Evolutionary conservation across 345 rosid species (phyloP), one percentile per base, ranked within the genome.

Genomic region (Populus ilicifolia): DNA sequence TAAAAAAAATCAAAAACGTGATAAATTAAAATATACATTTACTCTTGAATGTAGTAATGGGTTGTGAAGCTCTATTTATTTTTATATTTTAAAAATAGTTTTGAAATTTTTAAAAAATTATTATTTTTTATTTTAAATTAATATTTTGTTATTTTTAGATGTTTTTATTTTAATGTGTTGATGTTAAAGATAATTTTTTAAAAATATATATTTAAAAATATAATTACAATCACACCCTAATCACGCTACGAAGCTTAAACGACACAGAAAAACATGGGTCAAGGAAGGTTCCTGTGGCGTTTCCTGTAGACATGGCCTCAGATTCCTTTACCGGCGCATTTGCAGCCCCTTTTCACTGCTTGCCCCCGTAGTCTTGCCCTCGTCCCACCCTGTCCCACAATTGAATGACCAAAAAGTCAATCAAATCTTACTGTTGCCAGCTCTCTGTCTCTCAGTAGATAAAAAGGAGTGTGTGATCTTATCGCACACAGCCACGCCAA

Each of bases 341-440:
- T 71, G 81, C 81, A 17, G 81, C 81, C 77, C 71, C 46, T 74
- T 77, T 76, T 83, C 70, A 79, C 77, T 70, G 76, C 73, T 69
- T 43, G 14, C 46, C 46, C 12, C 76, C 63, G 63, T 72, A 7
- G 8, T 59, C 27, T 68, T 69, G 71, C 69, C 74, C 3, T 72
- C 54, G 27, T 18, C 12, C 18, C 38, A 52, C 67, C 39, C 18
- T 3, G 68, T 0, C 43, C 25, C 41, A 71, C 23, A 1, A 17
- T 38, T 69, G 52, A 14, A 75, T 8, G 71, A 29, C 61, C 70
- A 78, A 74, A 76, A 76, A 16, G 73, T 69, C 75, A 68, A 62
- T 83, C 77, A 62, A 74, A 41, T 52, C 66, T 20, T 16, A 17
- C 48, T 5, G 4, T 5, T 6, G 25, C 68, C 72, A 33, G 69